Percentiles rank a stretch among this genome's conserved stretches.
Evolutionary conservation across 2,329 filamentous ascomycete genomes (phyloP).

Genomic region (Neopestalotiopsis rosae): DNA sequence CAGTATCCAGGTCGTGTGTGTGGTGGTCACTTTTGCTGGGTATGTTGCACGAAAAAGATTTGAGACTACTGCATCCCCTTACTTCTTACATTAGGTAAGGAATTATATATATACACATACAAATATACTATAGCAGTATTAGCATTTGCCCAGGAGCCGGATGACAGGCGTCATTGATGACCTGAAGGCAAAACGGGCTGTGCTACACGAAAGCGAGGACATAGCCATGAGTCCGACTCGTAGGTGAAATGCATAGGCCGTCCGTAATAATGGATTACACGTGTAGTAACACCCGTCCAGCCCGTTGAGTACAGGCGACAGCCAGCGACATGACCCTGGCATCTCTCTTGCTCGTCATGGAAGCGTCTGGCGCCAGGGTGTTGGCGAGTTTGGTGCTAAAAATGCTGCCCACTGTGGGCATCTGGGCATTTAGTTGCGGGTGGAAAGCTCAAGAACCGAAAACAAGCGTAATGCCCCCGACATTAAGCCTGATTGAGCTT

Average conservation of each 20-base stretch:
- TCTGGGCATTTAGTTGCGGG: neutral
- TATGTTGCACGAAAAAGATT: neutral
- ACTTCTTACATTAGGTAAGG: conserved; percentile 1
- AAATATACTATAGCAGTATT: too few species aligned
- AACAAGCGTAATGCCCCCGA: conserved; percentile 5
- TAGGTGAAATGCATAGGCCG: neutral
- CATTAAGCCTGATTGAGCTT: neutral
- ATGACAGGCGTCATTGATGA: neutral
- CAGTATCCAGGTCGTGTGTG: too few species aligned
- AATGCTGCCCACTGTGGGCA: conserved; percentile 1
- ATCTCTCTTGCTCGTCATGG: neutral
- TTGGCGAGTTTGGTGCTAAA: neutral
- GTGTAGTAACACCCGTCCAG: neutral
- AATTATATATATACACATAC: neutral
- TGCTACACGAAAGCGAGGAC: neutral
- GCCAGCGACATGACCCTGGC: neutral
- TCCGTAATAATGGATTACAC: neutral
- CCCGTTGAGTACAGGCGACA: neutral
- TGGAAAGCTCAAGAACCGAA: conserved; percentile 1
- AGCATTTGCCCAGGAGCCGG: neutral
- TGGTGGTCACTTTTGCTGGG: too few species aligned
- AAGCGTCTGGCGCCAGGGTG: neutral
- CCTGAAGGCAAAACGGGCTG: neutral
- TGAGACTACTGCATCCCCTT: neutral
- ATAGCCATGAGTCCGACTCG: neutral